These are phyloP conservation scores for Haplosporangium gracile DNA, from an alignment of 192 early-diverging fungal species.

Conservation along the genomic window DNA sequence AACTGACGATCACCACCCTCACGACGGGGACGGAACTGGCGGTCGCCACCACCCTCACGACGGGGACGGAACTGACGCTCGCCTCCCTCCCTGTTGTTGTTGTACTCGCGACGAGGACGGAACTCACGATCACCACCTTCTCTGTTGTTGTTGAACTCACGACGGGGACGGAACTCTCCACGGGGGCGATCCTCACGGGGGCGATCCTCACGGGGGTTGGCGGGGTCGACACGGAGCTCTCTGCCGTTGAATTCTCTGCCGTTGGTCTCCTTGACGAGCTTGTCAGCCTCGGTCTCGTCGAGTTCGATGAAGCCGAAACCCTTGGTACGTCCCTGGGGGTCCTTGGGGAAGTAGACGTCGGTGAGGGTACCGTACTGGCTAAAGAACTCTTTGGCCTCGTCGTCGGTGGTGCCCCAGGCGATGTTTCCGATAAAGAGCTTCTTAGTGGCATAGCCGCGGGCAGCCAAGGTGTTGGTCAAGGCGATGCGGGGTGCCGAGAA, in stretches of 20 bases:
- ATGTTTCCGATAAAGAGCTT: conserved; percentile 55
- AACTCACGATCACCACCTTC: conserved; percentile 19
- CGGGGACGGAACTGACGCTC: conserved; percentile 31
- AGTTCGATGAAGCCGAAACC: conserved; percentile 46
- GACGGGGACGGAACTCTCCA: conserved; percentile 35
- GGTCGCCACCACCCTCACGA: conserved; percentile 7
- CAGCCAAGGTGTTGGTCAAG: conserved; percentile 43
- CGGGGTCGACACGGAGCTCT: conserved; percentile 28
- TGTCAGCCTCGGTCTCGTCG: conserved; percentile 37
- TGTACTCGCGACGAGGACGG: conserved; percentile 30
- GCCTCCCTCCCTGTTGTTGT: conserved; percentile 8
- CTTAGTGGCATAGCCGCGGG: conserved; percentile 52
- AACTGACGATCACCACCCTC: conserved; percentile 15
- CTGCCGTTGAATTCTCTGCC: conserved; percentile 48
- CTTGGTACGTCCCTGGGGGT: conserved; percentile 45
- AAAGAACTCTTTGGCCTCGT: conserved; percentile 44
- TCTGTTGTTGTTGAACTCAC: conserved; percentile 26
- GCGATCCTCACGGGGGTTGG: conserved; percentile 25
- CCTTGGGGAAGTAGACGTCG: conserved; percentile 45
- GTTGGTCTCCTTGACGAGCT: conserved; percentile 30
- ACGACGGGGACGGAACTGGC: conserved; percentile 16
- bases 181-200: conserved; percentile 12
- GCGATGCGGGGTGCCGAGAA: conserved; percentile 48
- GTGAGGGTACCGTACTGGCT: conserved; percentile 23
- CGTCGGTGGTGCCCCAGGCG: conserved; percentile 51